Percentiles rank a stretch among this genome's conserved stretches.
Evolutionary conservation across 2,329 filamentous ascomycete genomes (phyloP).

Genomic region (Venturia pyrina): DNA sequence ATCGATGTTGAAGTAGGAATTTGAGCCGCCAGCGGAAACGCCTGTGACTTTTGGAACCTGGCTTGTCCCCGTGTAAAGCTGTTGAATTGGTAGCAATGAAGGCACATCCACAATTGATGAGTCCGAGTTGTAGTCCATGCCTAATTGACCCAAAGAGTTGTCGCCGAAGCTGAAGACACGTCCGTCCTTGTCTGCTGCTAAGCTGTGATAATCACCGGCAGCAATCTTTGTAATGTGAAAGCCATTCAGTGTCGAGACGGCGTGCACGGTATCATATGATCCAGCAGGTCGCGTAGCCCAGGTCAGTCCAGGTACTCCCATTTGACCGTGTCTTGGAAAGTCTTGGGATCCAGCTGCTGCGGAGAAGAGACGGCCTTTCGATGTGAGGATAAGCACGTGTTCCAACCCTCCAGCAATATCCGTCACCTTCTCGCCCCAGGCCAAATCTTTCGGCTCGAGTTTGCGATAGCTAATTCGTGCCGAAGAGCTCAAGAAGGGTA

Average conservation of each 20-base stretch:
- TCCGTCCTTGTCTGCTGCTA: conserved; percentile 66
- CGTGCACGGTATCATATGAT: conserved; percentile 66
- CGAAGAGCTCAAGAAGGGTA: conserved; percentile 58
- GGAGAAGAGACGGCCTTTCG: conserved; percentile 75
- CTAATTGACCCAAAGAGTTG: conserved; percentile 83
- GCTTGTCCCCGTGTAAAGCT: conserved; percentile 59
- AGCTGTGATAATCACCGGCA: conserved; percentile 76
- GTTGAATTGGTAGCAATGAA: conserved; percentile 57
- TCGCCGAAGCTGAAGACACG: conserved; percentile 82
- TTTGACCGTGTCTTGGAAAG: conserved; percentile 75
- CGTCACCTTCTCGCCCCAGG: conserved; percentile 61
- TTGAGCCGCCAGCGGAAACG: conserved; percentile 76
- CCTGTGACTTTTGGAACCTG: conserved; percentile 56
- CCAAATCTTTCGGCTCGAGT: conserved; percentile 55
- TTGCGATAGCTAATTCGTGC: conserved; percentile 60
- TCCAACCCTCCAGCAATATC: conserved; percentile 72
- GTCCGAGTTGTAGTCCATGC: conserved; percentile 60
- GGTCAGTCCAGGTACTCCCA: conserved; percentile 73
- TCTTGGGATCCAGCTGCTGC: conserved; percentile 69
- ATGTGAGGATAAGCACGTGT: conserved; percentile 78
- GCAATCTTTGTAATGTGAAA: conserved; percentile 67
- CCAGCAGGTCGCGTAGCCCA: conserved; percentile 71
- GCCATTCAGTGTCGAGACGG: conserved; percentile 61
- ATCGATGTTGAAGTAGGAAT: conserved; percentile 81
- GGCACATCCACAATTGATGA: conserved; percentile 58